These are phyloP conservation scores for Podospora appendiculata DNA, from an alignment of 495 filamentous ascomycete species.

Conservation along the genomic window DNA sequence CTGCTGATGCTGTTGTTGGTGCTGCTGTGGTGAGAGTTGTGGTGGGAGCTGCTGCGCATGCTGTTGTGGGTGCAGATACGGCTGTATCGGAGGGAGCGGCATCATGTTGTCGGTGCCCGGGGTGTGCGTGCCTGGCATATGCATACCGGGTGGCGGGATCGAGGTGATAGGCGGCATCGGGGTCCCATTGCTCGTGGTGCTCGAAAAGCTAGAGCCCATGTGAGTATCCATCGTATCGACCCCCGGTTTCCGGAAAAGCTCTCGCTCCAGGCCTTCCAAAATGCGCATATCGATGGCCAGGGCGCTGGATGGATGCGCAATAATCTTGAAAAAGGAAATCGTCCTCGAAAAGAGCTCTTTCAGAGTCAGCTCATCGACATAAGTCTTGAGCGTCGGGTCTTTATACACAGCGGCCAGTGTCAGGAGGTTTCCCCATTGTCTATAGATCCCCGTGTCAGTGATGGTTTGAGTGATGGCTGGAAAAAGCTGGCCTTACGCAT, in stretches of 20 bases:
- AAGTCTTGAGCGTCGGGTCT: conserved; percentile 45
- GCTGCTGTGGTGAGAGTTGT: neutral
- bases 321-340: conserved; percentile 58
- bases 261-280: conserved; percentile 51
- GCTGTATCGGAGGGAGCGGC: neutral
- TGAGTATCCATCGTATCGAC: conserved; percentile 10
- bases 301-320: conserved; percentile 57
- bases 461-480: no score
- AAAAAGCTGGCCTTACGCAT: conserved; percentile 66
- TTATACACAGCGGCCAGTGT: conserved; percentile 72
- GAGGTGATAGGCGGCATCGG: neutral
- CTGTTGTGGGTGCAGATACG: neutral
- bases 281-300: conserved; percentile 61
- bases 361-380: conserved; percentile 45
- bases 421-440: conserved; percentile 95
- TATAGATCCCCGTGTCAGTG: conserved; percentile 20
- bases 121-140: neutral
- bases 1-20: neutral
- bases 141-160: neutral
- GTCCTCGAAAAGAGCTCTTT: conserved; percentile 52
- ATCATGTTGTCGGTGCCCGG: neutral
- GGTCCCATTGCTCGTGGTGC: conserved; percentile 18
- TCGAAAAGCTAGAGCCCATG: conserved; percentile 37
- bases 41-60: neutral
- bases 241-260: conserved; percentile 24